Conservation (phyloP, 148 eudicot genomes). For the Nepenthes gracilis region DNA sequence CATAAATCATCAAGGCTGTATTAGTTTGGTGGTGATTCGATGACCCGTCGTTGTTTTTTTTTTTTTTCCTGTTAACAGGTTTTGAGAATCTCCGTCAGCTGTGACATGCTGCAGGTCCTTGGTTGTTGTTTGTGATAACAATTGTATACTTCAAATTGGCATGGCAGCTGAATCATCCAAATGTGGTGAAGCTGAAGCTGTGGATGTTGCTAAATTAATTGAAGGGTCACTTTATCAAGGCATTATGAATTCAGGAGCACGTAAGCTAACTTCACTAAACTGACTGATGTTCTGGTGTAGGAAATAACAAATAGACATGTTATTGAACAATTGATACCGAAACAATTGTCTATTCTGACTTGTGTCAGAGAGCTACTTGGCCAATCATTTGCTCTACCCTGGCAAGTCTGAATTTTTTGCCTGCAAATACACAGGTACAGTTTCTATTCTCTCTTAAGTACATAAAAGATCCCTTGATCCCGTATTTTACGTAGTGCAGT, state of each 20-base stretch:
- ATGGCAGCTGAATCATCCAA: slow-evolving; percentile 47
- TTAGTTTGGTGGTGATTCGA: background rate
- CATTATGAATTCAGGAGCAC: slow-evolving; percentile 60
- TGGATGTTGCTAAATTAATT: slow-evolving; percentile 47
- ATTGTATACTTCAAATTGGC: slow-evolving; percentile 67
- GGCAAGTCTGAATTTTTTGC: slow-evolving; percentile 88
- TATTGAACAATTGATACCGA: background rate
- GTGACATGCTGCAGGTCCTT: slow-evolving; percentile 84
- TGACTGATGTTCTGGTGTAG: background rate
- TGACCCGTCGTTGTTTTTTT: background rate
- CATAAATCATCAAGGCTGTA: too few species aligned
- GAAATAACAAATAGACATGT: background rate
- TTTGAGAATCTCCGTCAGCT: slow-evolving; percentile 68
- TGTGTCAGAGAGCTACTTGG: slow-evolving; percentile 84
- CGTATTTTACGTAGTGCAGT: too few species aligned
- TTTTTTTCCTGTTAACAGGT: slow-evolving; percentile 26
- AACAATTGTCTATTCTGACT: background rate
- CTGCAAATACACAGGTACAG: slow-evolving; percentile 73
- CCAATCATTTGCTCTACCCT: slow-evolving; percentile 85
- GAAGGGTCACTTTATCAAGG: slow-evolving; percentile 65
- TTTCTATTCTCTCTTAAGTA: too few species aligned
- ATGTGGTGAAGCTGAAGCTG: slow-evolving; percentile 32
- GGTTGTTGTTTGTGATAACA: slow-evolving; percentile 57
- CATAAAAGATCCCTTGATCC: too few species aligned
- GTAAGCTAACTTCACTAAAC: slow-evolving; percentile 27